Percentiles rank a stretch among this genome's conserved stretches.
Conservation (phyloP, 352 stramenopile species). For the Phytophthora pistaciae region DNA sequence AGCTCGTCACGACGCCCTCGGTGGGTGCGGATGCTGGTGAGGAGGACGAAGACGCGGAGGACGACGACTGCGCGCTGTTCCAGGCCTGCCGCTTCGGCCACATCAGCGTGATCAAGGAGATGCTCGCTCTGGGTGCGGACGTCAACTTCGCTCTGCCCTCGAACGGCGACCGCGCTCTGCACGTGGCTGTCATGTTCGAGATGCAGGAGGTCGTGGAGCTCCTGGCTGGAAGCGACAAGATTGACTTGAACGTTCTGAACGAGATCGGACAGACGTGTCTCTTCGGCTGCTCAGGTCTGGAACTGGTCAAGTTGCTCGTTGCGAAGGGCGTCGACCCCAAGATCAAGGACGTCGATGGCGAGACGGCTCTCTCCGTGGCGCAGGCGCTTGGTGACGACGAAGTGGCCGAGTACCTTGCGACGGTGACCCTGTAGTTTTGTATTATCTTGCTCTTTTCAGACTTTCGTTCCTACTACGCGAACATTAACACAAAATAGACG, state of each 20-base stretch:
- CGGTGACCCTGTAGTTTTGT: slow-evolving; percentile 39
- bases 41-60: slow-evolving; percentile 44
- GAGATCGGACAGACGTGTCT: slow-evolving; percentile 78
- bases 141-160: slow-evolving; percentile 75
- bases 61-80: slow-evolving; percentile 81
- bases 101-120: slow-evolving; percentile 76
- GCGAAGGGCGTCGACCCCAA: slow-evolving; percentile 70
- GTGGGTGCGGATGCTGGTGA: slow-evolving; percentile 46
- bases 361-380: slow-evolving; percentile 79
- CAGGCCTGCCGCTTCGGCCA: slow-evolving; percentile 81
- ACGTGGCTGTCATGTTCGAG: slow-evolving; percentile 87
- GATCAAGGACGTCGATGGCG: slow-evolving; percentile 68
- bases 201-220: slow-evolving; percentile 85
- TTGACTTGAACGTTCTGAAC: slow-evolving; percentile 80
- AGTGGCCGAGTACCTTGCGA: slow-evolving; percentile 71
- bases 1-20: slow-evolving; percentile 59
- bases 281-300: slow-evolving; percentile 82
- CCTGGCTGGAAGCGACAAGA: slow-evolving; percentile 54
- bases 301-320: slow-evolving; percentile 72
- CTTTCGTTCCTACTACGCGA: not conserved
- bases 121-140: slow-evolving; percentile 74
- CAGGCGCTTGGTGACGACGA: slow-evolving; percentile 79
- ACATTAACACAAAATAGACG: slow-evolving; percentile 3
- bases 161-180: slow-evolving; percentile 75
- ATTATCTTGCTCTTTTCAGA: slow-evolving; percentile 8